A percentile compares a stretch with the other conserved stretches of the same genome.
phyloP scores from a whole-genome alignment of 257 asterid species.

The Plantago elongata region DNA sequence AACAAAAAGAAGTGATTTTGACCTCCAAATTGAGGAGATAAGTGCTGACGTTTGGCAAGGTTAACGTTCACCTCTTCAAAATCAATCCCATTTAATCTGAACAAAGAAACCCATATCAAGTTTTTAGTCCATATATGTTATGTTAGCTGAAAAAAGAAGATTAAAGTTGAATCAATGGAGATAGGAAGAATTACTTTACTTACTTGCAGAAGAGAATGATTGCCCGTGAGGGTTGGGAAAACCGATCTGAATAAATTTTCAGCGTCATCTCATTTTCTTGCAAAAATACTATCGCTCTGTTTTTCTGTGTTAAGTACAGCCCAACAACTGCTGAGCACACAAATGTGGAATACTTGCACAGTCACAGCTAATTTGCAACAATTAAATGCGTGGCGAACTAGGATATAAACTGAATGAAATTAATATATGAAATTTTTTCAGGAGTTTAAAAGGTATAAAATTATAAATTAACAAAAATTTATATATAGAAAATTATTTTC shows the following conservation, averaged over 20 bases:
- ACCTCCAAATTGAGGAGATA: constrained; percentile 72
- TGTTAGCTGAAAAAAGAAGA: neutral
- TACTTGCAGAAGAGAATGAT: constrained; percentile 91
- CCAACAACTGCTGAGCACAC: too few species aligned
- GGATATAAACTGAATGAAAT: too few species aligned
- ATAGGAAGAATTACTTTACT: constrained; percentile 8
- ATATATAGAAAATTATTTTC: too few species aligned
- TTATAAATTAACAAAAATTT: too few species aligned
- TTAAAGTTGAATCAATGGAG: constrained; percentile 4
- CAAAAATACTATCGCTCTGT: neutral
- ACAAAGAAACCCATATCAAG: constrained; percentile 22
- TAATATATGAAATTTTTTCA: too few species aligned
- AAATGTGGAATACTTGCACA: too few species aligned
- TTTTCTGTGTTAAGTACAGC: too few species aligned
- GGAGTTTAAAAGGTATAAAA: too few species aligned
- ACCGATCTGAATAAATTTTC: constrained; percentile 69
- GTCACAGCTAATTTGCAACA: too few species aligned
- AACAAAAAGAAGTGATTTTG: neutral
- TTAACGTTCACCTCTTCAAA: constrained; percentile 72
- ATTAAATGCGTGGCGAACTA: too few species aligned
- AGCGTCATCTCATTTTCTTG: constrained; percentile 60
- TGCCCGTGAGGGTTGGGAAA: constrained; percentile 94
- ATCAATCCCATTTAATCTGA: constrained; percentile 71
- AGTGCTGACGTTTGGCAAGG: constrained; percentile 50
- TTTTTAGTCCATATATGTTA: neutral